Evolutionary conservation across 208 protist species (phyloP).

Genomic region (Naegleria fowleri): DNA sequence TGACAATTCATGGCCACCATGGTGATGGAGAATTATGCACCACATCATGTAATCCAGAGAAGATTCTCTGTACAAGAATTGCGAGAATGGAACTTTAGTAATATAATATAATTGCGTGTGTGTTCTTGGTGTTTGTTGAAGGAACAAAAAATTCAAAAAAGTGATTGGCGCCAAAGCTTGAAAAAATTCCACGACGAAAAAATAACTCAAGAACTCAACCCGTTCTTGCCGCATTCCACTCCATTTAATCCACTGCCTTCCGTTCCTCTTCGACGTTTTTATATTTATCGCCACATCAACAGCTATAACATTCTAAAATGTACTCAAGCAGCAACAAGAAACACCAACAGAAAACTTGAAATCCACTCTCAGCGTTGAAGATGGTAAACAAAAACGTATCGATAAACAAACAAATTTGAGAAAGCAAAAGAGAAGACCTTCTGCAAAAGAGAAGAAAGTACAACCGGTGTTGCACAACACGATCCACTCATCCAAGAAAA

Average conservation of each 20-base stretch:
- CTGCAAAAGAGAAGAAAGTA: conserved; percentile 24
- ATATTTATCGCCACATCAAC: too few relatives aligned
- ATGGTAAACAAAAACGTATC: conserved; percentile 14
- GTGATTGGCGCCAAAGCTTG: not conserved
- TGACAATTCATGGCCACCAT: too few relatives aligned
- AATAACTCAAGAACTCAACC: not conserved
- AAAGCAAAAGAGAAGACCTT: conserved; percentile 21
- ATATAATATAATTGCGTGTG: too few relatives aligned
- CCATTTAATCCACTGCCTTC: too few relatives aligned
- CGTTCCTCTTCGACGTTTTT: too few relatives aligned
- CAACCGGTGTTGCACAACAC: not conserved
- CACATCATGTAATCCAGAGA: too few relatives aligned
- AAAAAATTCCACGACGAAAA: not conserved
- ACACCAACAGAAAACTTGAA: conserved; percentile 14
- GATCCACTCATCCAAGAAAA: conserved; percentile 2
- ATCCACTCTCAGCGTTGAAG: not conserved
- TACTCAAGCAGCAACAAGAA: not conserved
- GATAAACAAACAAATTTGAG: not conserved
- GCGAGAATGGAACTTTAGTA: too few relatives aligned
- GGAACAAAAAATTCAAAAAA: not conserved
- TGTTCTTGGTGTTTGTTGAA: too few relatives aligned
- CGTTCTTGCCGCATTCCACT: too few relatives aligned
- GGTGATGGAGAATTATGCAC: too few relatives aligned
- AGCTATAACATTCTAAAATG: not conserved
- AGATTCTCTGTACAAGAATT: too few relatives aligned